Evolutionary conservation across 768 basidiomycete genomes (phyloP).

Genomic region (Trametes meyenii): DNA sequence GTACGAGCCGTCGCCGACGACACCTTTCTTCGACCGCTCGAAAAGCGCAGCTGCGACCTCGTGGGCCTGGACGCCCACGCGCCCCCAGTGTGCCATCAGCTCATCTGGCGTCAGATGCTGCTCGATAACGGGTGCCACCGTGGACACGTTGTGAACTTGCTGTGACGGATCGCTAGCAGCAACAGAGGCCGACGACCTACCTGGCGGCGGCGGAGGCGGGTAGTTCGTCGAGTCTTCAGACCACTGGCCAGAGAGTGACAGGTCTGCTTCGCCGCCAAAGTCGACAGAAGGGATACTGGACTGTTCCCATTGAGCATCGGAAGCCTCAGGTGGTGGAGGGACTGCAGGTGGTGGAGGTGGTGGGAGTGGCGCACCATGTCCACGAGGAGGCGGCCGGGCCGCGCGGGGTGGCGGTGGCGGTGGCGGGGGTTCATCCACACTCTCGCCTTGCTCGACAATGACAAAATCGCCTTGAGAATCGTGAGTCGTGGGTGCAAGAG

Average conservation of each 20-base stretch:
- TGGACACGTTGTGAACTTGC: neutral
- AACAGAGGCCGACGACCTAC: slow-evolving; percentile 24
- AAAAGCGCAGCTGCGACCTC: slow-evolving; percentile 67
- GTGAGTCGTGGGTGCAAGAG: slow-evolving; percentile 32
- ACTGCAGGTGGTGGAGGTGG: slow-evolving; percentile 43
- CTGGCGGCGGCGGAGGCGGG: slow-evolving; percentile 35
- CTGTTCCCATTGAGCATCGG: slow-evolving; percentile 63
- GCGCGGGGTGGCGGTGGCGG: slow-evolving; percentile 49
- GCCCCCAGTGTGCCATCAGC: slow-evolving; percentile 68
- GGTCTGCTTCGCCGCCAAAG: slow-evolving; percentile 50
- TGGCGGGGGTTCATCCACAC: slow-evolving; percentile 38
- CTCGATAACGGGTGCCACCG: slow-evolving; percentile 4
- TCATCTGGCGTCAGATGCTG: slow-evolving; percentile 58
- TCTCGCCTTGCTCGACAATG: slow-evolving; percentile 34
- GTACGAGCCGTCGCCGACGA: slow-evolving; percentile 86
- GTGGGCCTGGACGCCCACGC: slow-evolving; percentile 74
- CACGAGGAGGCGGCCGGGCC: slow-evolving; percentile 36
- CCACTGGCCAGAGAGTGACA: slow-evolving; percentile 59
- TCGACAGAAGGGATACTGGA: slow-evolving; percentile 61
- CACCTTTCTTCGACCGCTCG: slow-evolving; percentile 74
- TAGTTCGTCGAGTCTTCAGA: slow-evolving; percentile 56
- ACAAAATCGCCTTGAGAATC: slow-evolving; percentile 36
- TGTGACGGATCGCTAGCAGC: neutral
- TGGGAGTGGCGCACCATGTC: slow-evolving; percentile 38
- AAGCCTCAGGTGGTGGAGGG: slow-evolving; percentile 36